Base-by-base conservation (phyloP, 177 flowering plant species). In the Vitis hybrid region DNA sequence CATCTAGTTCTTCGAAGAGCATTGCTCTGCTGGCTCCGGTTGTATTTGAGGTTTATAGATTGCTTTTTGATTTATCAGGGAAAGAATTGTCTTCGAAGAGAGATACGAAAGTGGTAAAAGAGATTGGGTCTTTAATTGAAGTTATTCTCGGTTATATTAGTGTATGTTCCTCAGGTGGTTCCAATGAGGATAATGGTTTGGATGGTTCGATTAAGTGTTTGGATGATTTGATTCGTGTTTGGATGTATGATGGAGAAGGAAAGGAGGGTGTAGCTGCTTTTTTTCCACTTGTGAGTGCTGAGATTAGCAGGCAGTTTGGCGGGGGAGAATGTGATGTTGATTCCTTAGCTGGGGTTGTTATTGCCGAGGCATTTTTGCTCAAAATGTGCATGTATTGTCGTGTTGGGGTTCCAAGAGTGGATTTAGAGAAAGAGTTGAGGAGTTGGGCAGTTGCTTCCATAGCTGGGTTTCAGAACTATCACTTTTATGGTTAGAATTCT, bases 271-370 rank as follows among this genome's bases (percentile, higher is more conserved):
- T 77, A 50, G 61, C 77, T 28, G 65, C 51, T 53, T 87, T 92
- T 78, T 84, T 88, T 18, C 93, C 94, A 2, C 75, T 89, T 8
- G 75, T 81, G 71, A 73, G 80, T 52, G 77, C 77, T 53, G 88
- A 78, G 18, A 75, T 84, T 69, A 49, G 73, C 61, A 67, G 58
- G 53, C 75, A 72, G 75, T 58, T 91, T 72, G 55, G 62, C 24
- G 77, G 3, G 38, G 78, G 68, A 62, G 82, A 69, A 55, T 76
- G 79, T 70, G 78, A 72, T 50, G 74, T 85, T 64, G 69, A 82
- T 51, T 78, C 77, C 67, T 69, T 92, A 77, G 87, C 92, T 65
- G 92, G 91, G 11, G 79, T 76, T 76, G 92, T 90, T 67, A 82
- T 75, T 28, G 74, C 75, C 19, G 87, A 92, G 75, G 85, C 73